Evolutionary conservation across 768 basidiomycete species (phyloP).

Genomic region (Tricholoma furcatifolium): DNA sequence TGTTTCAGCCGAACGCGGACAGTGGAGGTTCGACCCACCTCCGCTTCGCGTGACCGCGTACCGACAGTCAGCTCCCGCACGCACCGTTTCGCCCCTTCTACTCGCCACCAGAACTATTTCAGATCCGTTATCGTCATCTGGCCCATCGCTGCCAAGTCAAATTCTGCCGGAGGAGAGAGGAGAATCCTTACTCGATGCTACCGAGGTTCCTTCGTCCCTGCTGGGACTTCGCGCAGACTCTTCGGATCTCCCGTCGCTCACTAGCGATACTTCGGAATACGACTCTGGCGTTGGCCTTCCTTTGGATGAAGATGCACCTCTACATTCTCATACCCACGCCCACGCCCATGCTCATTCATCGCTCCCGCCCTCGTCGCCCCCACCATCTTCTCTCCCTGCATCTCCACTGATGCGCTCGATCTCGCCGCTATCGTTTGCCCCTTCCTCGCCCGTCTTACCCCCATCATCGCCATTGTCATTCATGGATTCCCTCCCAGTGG

Average conservation of each 20-base stretch:
- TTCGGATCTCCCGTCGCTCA: slow-evolving; percentile 5
- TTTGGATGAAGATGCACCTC: not conserved
- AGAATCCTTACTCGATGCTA: not conserved
- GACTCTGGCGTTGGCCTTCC: too few relatives aligned
- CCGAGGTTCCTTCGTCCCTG: slow-evolving; percentile 19
- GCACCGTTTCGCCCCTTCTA: slow-evolving; percentile 29
- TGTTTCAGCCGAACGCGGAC: slow-evolving; percentile 57
- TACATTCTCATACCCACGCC: not conserved
- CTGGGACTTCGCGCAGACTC: not conserved
- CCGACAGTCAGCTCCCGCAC: slow-evolving; percentile 33
- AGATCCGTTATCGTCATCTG: slow-evolving; percentile 25
- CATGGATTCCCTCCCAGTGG: slow-evolving; percentile 4
- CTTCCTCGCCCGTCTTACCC: slow-evolving; percentile 20
- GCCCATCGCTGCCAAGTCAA: slow-evolving; percentile 1
- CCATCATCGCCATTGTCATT: slow-evolving; percentile 21
- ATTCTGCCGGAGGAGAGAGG: slow-evolving; percentile 5
- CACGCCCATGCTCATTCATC: not conserved
- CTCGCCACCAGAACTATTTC: slow-evolving; percentile 34
- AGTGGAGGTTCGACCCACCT: slow-evolving; percentile 54
- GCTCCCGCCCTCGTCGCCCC: slow-evolving; percentile 3
- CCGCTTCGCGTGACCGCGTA: slow-evolving; percentile 22
- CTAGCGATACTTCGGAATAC: not conserved
- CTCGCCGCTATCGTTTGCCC: slow-evolving; percentile 25
- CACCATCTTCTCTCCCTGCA: not conserved
- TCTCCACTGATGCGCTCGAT: slow-evolving; percentile 35